phyloP scores from a whole-genome alignment of 306 rosid species.

The Fragaria nilgerrensis region DNA sequence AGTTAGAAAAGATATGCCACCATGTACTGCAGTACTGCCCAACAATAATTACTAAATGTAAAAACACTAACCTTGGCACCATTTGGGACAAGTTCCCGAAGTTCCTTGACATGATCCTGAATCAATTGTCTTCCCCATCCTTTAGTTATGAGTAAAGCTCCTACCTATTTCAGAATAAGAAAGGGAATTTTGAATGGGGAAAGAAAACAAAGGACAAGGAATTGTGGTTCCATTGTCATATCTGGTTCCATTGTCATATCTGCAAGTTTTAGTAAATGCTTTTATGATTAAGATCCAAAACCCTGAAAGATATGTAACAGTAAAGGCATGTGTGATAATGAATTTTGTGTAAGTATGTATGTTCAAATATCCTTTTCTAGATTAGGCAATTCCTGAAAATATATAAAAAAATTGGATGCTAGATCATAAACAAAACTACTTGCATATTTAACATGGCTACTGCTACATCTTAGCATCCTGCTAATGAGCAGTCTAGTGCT shows the following conservation, averaged over 20 bases:
- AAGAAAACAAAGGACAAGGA: background rate
- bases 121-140: too few relatives aligned
- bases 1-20: too few relatives aligned
- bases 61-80: too few relatives aligned
- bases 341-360: background rate
- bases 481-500: too few relatives aligned
- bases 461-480: too few relatives aligned
- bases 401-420: slow-evolving; percentile 21
- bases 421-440: slow-evolving; percentile 20
- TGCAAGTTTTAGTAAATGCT: background rate
- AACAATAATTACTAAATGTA: too few relatives aligned
- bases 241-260: background rate
- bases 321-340: background rate
- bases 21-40: too few relatives aligned
- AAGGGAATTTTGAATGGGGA: background rate
- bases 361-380: slow-evolving; percentile 31
- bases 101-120: too few relatives aligned
- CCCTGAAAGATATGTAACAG: background rate
- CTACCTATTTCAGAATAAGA: background rate
- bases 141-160: too few relatives aligned
- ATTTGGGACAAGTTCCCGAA: too few relatives aligned
- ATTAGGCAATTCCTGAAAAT: slow-evolving; percentile 51
- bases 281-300: background rate
- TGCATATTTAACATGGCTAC: too few relatives aligned
- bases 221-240: background rate